Conservation (phyloP, 768 basidiomycete genomes). For the Rhodocollybia butyracea region DNA sequence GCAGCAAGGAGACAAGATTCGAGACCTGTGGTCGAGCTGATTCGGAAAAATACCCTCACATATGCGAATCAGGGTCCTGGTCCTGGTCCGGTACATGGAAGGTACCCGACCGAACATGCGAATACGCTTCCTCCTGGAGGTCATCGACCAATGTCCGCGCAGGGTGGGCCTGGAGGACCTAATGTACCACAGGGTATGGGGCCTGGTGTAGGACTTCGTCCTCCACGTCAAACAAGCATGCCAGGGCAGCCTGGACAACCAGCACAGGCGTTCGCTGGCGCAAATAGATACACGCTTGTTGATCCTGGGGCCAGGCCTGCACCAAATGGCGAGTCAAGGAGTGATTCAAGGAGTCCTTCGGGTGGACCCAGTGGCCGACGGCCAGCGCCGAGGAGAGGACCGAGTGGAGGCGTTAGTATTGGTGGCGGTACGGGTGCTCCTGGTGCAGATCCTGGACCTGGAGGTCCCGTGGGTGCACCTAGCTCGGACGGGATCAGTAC, state of each 20-base stretch:
- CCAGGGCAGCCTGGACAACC: background rate
- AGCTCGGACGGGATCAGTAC: background rate
- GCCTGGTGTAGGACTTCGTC: too few species aligned
- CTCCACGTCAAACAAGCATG: too few species aligned
- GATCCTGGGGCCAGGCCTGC: slow-evolving; percentile 3
- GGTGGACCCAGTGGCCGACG: background rate
- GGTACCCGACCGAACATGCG: background rate
- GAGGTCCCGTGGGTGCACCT: background rate
- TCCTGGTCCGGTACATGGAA: background rate
- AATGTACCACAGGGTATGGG: too few species aligned
- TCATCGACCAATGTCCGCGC: background rate
- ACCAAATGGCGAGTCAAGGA: background rate
- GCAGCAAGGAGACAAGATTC: slow-evolving; percentile 28
- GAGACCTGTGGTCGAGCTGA: slow-evolving; percentile 48
- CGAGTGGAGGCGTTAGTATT: background rate
- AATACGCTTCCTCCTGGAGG: background rate
- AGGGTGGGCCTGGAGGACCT: background rate
- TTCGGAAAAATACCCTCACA: slow-evolving; percentile 45
- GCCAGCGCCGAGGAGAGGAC: background rate
- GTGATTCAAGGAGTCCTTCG: background rate
- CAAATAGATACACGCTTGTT: slow-evolving; percentile 2
- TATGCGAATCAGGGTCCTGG: background rate
- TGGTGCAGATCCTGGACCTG: background rate
- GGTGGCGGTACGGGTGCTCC: background rate
- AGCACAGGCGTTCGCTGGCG: background rate